Evolutionary conservation across 305 asterid genomes (phyloP).

Genomic region (Fraxinus xanthoxyloides): DNA sequence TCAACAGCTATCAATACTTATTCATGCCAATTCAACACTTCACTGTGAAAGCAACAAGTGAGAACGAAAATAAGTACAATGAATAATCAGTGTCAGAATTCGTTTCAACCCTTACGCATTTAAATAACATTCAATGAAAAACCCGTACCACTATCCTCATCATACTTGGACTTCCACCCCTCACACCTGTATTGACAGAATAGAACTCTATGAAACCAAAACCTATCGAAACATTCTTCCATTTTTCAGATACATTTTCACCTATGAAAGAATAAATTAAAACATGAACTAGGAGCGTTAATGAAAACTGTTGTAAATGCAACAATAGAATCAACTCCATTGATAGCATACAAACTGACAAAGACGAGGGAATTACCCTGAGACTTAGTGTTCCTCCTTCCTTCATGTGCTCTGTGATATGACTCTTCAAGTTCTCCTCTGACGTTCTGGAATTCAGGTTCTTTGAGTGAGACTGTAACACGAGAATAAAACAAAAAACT

Average conservation of each 20-base stretch:
- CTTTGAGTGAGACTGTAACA: conserved; percentile 81
- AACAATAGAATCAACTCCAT: neutral
- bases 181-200: conserved; percentile 41
- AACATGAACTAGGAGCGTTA: neutral
- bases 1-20: neutral
- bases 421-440: conserved; percentile 43
- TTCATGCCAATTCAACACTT: neutral
- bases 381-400: conserved; percentile 62
- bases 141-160: neutral
- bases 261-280: conserved; percentile 36
- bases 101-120: neutral
- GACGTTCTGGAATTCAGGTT: conserved; percentile 23
- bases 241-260: conserved; percentile 75
- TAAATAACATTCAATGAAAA: neutral
- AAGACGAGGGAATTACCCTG: conserved; percentile 55
- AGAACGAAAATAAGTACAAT: neutral
- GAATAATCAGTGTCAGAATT: neutral
- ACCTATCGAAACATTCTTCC: conserved; percentile 84
- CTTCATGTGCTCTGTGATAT: conserved; percentile 61
- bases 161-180: neutral
- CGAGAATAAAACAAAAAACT: conserved; percentile 8
- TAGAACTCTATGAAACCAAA: conserved; percentile 83
- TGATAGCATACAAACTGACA: conserved; percentile 3
- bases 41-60: neutral
- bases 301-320: neutral